These are phyloP conservation scores for Hibiscus syriacus DNA, from an alignment of 345 rosid genomes.

Conservation along the genomic window DNA sequence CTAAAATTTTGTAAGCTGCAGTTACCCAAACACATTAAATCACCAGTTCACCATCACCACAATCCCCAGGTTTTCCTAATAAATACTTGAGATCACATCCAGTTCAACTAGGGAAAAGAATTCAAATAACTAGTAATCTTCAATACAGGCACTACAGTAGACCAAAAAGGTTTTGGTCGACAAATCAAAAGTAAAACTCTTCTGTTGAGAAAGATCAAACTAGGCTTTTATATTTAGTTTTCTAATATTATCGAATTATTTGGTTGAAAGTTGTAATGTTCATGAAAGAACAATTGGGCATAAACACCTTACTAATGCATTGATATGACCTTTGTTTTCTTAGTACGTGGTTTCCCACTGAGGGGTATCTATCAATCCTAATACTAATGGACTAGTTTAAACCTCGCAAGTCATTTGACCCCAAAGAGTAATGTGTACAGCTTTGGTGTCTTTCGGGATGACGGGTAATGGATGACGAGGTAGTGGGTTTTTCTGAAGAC, in stretches of 20 bases:
- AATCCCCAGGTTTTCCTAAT: no score
- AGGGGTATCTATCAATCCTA: neutral
- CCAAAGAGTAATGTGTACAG: slow-evolving; percentile 89
- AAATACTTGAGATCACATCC: no score
- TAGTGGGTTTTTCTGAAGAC: slow-evolving; percentile 39
- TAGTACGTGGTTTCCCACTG: neutral
- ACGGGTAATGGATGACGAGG: slow-evolving; percentile 54
- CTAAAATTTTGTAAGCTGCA: no score
- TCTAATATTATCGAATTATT: no score
- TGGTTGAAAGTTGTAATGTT: neutral
- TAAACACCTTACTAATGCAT: neutral
- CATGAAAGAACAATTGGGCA: neutral
- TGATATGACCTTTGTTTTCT: neutral
- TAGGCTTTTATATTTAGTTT: no score
- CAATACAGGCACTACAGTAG: neutral
- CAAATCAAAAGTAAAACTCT: neutral
- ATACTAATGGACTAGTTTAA: neutral
- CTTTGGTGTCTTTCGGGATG: slow-evolving; percentile 73
- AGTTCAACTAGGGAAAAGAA: no score
- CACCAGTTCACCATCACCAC: no score
- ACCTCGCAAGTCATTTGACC: slow-evolving; percentile 66
- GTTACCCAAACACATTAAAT: no score
- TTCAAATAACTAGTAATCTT: no score
- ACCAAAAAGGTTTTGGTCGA: neutral
- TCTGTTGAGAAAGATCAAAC: no score